A percentile compares a stretch with the other conserved stretches of the same genome.
phyloP scores from a whole-genome alignment of 768 basidiomycete species.

The Russula virescens region DNA sequence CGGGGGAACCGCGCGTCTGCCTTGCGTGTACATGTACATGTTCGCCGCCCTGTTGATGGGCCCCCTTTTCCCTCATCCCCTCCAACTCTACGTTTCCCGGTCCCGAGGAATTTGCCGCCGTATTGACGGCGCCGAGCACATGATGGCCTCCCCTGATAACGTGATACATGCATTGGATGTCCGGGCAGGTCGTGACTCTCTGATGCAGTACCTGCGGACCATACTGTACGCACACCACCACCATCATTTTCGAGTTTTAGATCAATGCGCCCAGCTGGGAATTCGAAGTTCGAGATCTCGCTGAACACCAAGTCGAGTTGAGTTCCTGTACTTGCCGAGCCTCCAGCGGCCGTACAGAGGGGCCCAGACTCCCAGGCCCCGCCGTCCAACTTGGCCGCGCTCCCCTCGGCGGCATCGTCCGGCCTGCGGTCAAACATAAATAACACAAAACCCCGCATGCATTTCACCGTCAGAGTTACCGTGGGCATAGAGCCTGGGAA shows the following conservation, averaged over 20 bases:
- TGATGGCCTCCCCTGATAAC: background rate
- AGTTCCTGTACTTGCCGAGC: no score
- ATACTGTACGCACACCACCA: no score
- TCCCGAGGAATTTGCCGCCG: constrained; percentile 2
- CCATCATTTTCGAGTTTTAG: no score
- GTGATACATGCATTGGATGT: background rate
- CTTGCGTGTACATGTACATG: background rate
- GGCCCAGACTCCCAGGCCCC: background rate
- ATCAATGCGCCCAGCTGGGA: no score
- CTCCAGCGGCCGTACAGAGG: no score
- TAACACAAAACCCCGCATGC: background rate
- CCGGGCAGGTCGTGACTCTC: no score
- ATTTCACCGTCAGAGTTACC: background rate
- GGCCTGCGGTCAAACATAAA: background rate
- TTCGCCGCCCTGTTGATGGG: background rate
- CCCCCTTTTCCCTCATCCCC: background rate
- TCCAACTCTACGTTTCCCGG: constrained; percentile 8
- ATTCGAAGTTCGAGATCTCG: no score
- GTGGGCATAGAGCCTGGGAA: background rate
- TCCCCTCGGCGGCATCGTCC: constrained; percentile 4
- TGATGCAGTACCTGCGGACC: no score
- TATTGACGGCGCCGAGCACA: background rate
- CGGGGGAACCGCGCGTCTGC: background rate
- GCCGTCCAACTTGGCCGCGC: background rate
- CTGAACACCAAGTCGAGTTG: no score